Evolutionary conservation across 2,329 filamentous ascomycete genomes (phyloP).

Genomic region (Coniella vitis): DNA sequence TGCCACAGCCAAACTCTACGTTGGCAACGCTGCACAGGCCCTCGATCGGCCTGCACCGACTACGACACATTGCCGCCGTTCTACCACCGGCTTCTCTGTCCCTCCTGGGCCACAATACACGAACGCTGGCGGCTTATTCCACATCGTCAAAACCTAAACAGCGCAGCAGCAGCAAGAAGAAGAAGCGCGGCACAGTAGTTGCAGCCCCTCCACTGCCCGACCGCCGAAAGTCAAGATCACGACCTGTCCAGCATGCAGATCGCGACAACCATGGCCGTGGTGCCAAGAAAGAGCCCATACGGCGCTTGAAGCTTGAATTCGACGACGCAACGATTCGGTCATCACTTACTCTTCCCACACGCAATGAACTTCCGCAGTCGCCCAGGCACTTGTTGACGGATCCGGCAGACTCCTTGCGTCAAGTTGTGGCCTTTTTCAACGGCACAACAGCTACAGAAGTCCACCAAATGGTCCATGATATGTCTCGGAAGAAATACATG

Average conservation of each 20-base stretch:
- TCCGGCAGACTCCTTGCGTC: not conserved
- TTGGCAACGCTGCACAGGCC: not conserved
- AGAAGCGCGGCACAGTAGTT: too few species aligned
- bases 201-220: too few species aligned
- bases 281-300: not conserved
- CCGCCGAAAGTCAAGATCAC: too few species aligned
- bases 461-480: not conserved
- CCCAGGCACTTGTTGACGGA: not conserved
- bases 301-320: not conserved
- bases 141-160: too few species aligned
- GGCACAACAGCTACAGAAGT: not conserved
- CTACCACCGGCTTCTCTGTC: not conserved
- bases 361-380: not conserved
- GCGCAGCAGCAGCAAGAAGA: too few species aligned
- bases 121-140: too few species aligned
- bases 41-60: not conserved
- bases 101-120: not conserved
- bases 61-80: not conserved
- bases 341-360: not conserved
- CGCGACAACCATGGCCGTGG: too few species aligned
- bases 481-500: not conserved
- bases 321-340: not conserved
- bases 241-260: too few species aligned
- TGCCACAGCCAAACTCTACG: not conserved
- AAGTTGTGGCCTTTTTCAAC: too few species aligned